These are phyloP conservation scores for Microsporum ferrugineum DNA, from an alignment of 2,329 filamentous ascomycete genomes.

Conservation along the genomic window DNA sequence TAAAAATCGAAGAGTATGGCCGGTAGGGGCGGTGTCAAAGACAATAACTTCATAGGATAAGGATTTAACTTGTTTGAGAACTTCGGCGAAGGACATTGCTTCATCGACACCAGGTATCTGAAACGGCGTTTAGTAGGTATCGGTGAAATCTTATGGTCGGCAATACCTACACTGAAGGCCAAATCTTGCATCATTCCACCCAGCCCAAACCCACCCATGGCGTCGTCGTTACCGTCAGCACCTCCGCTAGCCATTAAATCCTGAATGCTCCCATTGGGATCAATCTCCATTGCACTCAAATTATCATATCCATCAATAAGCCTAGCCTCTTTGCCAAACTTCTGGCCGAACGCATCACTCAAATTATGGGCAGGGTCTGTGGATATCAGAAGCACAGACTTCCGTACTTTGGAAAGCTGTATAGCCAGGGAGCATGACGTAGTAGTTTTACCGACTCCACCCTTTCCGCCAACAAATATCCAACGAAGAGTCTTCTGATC, in stretches of 20 bases:
- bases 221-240: slow-evolving; percentile 49
- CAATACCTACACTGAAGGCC: slow-evolving; percentile 66
- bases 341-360: slow-evolving; percentile 94
- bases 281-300: slow-evolving; percentile 97
- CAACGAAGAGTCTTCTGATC: slow-evolving; percentile 92
- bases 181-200: slow-evolving; percentile 98
- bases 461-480: slow-evolving; percentile 98
- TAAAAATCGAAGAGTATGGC: slow-evolving; percentile 94
- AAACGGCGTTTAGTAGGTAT: slow-evolving; percentile 7
- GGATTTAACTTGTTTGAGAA: slow-evolving; percentile 97
- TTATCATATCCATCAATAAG: slow-evolving; percentile 86
- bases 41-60: slow-evolving; percentile 98
- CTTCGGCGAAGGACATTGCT: slow-evolving; percentile 98
- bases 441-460: slow-evolving; percentile 98
- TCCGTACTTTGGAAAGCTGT: slow-evolving; percentile 87
- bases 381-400: slow-evolving; percentile 92
- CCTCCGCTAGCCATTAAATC: slow-evolving; percentile 74
- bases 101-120: slow-evolving; percentile 98
- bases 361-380: slow-evolving; percentile 98
- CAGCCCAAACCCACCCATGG: slow-evolving; percentile 59
- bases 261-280: slow-evolving; percentile 95
- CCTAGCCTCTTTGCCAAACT: slow-evolving; percentile 96
- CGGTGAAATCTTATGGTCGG: neutral
- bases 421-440: slow-evolving; percentile 97
- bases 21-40: slow-evolving; percentile 96